Conservation (phyloP, 805 yeast species). For the Candida krabiensis region DNA sequence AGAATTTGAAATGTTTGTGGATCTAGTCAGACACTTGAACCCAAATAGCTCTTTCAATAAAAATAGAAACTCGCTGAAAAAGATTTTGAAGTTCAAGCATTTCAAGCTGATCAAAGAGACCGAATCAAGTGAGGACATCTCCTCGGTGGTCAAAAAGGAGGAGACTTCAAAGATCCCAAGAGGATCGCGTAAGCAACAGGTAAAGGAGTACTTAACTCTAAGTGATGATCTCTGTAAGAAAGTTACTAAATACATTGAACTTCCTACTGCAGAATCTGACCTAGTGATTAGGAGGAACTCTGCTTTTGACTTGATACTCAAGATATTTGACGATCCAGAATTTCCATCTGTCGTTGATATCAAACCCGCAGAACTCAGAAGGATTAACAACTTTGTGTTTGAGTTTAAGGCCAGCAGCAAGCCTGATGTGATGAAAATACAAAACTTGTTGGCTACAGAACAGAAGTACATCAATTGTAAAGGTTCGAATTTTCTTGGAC, state of each 20-base stretch:
- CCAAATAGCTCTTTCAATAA: slow-evolving; percentile 8
- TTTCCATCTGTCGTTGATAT: slow-evolving; percentile 9
- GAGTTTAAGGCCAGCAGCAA: slow-evolving; percentile 7
- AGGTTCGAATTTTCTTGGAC: slow-evolving; percentile 4
- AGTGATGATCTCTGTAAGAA: slow-evolving; percentile 8
- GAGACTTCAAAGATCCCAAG: not conserved
- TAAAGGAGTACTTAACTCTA: slow-evolving; percentile 1
- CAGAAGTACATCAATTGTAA: slow-evolving; percentile 4
- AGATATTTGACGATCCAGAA: slow-evolving; percentile 3
- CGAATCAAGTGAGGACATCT: not conserved
- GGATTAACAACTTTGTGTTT: slow-evolving; percentile 5
- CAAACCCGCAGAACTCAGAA: not conserved
- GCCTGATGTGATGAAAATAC: slow-evolving; percentile 13
- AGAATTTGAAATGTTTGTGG: slow-evolving; percentile 8
- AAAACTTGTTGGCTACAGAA: slow-evolving; percentile 7
- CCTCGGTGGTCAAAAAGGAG: not conserved
- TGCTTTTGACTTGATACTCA: slow-evolving; percentile 12
- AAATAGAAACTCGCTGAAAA: slow-evolving; percentile 13
- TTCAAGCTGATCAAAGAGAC: slow-evolving; percentile 4
- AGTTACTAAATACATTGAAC: slow-evolving; percentile 5
- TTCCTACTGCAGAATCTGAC: slow-evolving; percentile 1
- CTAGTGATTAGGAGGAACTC: slow-evolving; percentile 14
- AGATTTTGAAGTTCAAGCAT: slow-evolving; percentile 15
- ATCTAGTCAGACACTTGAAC: slow-evolving; percentile 6
- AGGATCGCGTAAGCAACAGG: not conserved